Base-by-base conservation (phyloP, 2,329 filamentous ascomycete species). In the Verticillium longisporum region DNA sequence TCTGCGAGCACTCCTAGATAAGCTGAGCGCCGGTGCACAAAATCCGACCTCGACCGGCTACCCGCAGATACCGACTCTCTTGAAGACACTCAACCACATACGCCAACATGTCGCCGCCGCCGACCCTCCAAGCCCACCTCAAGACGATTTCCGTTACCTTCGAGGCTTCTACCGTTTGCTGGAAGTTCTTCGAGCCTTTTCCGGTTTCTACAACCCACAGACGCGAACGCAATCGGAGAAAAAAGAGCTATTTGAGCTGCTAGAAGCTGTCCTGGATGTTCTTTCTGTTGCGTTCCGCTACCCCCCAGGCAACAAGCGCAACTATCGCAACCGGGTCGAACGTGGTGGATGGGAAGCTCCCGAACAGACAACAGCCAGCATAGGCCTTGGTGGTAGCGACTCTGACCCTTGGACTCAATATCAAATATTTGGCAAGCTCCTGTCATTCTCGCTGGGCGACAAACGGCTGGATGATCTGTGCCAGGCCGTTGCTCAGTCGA, bases 261-360 rank as follows among this genome's bases (percentile, higher is more conserved):
- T 96, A 18, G 85, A 92, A 68, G 83, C 83, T 9, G 82, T 89
- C n/a, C 78, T 95, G 45, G 86, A 86, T 36, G 85, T 95, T 14
- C 77, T 98, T 33, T 88, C 90, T 1, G 88, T 89, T 56, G 87
- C 87, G 14, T 83, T 99, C 66, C 84, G 86, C 60, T 86, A 87
- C 55, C 92, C 98, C 73, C 82, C 88, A 56, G 94, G 93, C 21
- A 99, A 98, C 75, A 85, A 88, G 69, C 86, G 90, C 67, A 97
- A 94, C 77, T 98, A 98, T 72, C 84, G 86, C 62, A 88, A 87
- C 66, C 83, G 86, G 66, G 86, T 96, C 34, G 84, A 90, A 62
- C 87, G 85, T 26, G 90, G 88, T 61, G 92, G 94, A 3, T 96
- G 92, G 88, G 82, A 87, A 65, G 84, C 87, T 7, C 73, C 97